Evolutionary conservation across 202 grass and related monocot genomes (phyloP).

Genomic region (Cymbopogon flexuosus): DNA sequence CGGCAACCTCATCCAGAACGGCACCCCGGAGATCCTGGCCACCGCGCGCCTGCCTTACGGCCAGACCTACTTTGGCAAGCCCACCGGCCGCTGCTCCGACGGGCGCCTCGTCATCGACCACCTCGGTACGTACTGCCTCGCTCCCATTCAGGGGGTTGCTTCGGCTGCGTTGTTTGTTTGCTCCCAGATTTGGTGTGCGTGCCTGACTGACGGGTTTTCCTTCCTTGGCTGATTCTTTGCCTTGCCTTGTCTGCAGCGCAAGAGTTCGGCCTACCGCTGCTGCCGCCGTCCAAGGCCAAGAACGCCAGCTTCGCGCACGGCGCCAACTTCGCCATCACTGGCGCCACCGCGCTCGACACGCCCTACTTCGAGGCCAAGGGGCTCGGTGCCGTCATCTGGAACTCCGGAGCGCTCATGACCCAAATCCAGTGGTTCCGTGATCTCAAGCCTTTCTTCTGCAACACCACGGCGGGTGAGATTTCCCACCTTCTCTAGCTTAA

Average conservation of each 20-base stretch:
- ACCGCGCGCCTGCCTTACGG: constrained; percentile 72
- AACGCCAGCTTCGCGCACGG: constrained; percentile 62
- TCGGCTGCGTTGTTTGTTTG: neutral
- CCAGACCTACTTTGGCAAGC: constrained; percentile 68
- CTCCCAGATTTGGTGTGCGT: constrained; percentile 2
- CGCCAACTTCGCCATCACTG: constrained; percentile 84
- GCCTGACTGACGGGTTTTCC: constrained; percentile 7
- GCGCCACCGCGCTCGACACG: constrained; percentile 76
- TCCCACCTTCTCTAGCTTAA: neutral
- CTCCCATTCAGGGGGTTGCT: neutral
- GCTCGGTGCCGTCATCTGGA: constrained; percentile 62
- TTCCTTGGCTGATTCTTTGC: neutral
- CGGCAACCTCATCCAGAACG: constrained; percentile 64
- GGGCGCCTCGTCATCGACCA: constrained; percentile 92
- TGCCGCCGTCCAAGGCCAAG: constrained; percentile 71
- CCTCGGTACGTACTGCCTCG: constrained; percentile 46
- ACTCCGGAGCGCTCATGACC: constrained; percentile 60
- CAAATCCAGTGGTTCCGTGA: constrained; percentile 91
- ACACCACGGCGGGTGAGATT: constrained; percentile 52
- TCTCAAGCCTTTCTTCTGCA: constrained; percentile 73
- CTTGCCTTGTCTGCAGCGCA: constrained; percentile 43
- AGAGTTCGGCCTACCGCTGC: constrained; percentile 63
- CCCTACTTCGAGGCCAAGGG: constrained; percentile 63
- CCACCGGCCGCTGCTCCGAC: constrained; percentile 95
- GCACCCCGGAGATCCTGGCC: constrained; percentile 40